A percentile compares a stretch with the other conserved stretches of the same genome.
Conservation (phyloP, 1,139 yeast species). For the Nakaseomyces bracarensis region DNA sequence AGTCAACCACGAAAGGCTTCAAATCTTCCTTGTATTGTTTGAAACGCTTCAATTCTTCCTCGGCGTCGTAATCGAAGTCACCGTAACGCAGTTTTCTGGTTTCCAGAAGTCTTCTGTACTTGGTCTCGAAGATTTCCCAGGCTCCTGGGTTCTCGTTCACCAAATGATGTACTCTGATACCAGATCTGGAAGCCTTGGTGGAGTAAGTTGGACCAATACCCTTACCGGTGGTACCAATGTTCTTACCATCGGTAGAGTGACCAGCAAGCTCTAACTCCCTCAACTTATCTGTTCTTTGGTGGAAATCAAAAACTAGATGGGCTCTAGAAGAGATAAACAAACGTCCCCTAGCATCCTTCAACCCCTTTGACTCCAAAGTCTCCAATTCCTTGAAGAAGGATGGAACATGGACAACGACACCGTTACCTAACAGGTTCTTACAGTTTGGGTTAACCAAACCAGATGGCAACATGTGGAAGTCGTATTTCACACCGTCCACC, state of each 20-base stretch:
- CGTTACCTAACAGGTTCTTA: constrained; percentile 83
- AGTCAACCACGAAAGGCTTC: constrained; percentile 89
- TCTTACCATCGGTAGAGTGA: constrained; percentile 56
- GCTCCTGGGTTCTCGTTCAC: constrained; percentile 83
- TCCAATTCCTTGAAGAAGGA: constrained; percentile 84
- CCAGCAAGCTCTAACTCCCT: constrained; percentile 84
- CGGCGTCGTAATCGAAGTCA: constrained; percentile 78
- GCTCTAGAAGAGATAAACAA: constrained; percentile 88
- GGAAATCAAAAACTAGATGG: constrained; percentile 94
- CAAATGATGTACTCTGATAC: constrained; percentile 92
- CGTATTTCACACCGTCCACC: constrained; percentile 78
- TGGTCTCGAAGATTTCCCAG: constrained; percentile 83
- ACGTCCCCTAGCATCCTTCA: constrained; percentile 62
- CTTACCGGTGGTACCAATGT: constrained; percentile 97
- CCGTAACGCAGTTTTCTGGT: constrained; percentile 89
- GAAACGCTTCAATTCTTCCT: constrained; percentile 70
- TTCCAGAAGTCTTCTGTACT: constrained; percentile 66
- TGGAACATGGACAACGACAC: constrained; percentile 93
- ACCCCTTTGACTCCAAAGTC: constrained; percentile 71
- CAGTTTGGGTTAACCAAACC: constrained; percentile 93
- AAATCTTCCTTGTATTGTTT: constrained; percentile 64
- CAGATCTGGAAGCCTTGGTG: constrained; percentile 94
- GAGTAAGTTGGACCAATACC: constrained; percentile 99
- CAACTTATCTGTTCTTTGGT: constrained; percentile 90
- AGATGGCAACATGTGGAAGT: constrained; percentile 97